A percentile compares a stretch with the other conserved stretches of the same genome.
Conservation (phyloP, 2,329 filamentous ascomycete species). For the Penicillium nordicum region DNA sequence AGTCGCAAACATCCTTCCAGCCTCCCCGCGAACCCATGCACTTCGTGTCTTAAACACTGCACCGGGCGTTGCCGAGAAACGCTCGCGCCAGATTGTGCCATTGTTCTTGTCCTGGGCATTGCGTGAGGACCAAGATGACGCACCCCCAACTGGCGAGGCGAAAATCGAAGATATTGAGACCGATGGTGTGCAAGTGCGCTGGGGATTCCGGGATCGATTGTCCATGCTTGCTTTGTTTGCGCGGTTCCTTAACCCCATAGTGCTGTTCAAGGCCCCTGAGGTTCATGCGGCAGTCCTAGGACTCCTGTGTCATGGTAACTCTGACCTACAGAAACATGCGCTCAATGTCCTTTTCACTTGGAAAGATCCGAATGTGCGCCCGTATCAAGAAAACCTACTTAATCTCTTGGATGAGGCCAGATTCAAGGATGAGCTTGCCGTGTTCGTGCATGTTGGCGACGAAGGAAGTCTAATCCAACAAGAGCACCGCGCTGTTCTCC, state of each 20-base stretch:
- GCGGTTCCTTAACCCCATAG: constrained; percentile 80
- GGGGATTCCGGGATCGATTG: constrained; percentile 69
- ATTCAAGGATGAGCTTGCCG: constrained; percentile 90
- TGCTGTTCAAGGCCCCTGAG: constrained; percentile 71
- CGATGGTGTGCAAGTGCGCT: constrained; percentile 26
- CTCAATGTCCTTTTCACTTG: constrained; percentile 83
- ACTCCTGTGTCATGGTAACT: constrained; percentile 81
- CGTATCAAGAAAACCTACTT: constrained; percentile 80
- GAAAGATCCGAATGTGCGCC: constrained; percentile 72
- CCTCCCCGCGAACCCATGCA: constrained; percentile 67
- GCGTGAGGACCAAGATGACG: constrained; percentile 47
- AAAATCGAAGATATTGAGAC: constrained; percentile 11
- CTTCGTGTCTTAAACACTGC: constrained; percentile 72
- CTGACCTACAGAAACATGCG: constrained; percentile 80
- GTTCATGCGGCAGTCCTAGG: constrained; percentile 73
- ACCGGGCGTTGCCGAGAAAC: constrained; percentile 77
- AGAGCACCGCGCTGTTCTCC: constrained; percentile 68
- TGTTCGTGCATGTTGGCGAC: constrained; percentile 72
- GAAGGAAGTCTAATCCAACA: constrained; percentile 65
- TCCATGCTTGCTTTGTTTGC: constrained; percentile 76
- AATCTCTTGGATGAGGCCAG: constrained; percentile 85
- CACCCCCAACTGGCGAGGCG: constrained; percentile 18
- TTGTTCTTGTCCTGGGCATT: constrained; percentile 79
- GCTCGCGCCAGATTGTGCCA: constrained; percentile 79
- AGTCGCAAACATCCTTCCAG: constrained; percentile 32